phyloP scores from a whole-genome alignment of 495 filamentous ascomycete species.

The Talaromyces thailandensis region DNA sequence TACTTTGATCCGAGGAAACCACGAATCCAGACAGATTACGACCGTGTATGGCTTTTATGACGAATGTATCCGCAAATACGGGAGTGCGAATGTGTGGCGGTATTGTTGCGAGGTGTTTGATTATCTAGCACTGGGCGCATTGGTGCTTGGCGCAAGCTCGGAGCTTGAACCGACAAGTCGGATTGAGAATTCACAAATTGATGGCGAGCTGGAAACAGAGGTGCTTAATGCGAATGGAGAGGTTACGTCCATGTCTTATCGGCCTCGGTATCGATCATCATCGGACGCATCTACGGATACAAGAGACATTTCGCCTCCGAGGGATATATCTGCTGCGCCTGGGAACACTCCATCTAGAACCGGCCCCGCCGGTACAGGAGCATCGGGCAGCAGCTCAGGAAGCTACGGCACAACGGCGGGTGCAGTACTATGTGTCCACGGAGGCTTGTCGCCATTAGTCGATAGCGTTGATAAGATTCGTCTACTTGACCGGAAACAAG shows the following conservation, averaged over 20 bases:
- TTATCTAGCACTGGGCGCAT: constrained; percentile 89
- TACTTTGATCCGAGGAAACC: constrained; percentile 92
- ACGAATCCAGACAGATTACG: constrained; percentile 96
- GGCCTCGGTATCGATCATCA: constrained; percentile 31
- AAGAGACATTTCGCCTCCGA: constrained; percentile 32
- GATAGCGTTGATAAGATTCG: constrained; percentile 95
- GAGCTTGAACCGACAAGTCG: constrained; percentile 45
- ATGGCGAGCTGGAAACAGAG: constrained; percentile 82
- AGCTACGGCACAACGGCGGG: constrained; percentile 56
- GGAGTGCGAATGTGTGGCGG: constrained; percentile 93
- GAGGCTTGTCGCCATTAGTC: constrained; percentile 82
- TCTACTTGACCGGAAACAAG: constrained; percentile 90
- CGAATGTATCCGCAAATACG: constrained; percentile 95
- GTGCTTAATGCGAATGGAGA: constrained; percentile 75
- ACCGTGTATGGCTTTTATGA: constrained; percentile 99
- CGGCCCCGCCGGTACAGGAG: constrained; percentile 72
- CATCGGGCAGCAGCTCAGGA: constrained; percentile 56
- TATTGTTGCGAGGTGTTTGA: constrained; percentile 99
- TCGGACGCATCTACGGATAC: constrained; percentile 27
- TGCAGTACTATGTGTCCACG: constrained; percentile 91
- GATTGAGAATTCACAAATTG: constrained; percentile 38
- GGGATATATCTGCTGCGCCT: constrained; percentile 36
- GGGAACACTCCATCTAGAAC: constrained; percentile 34
- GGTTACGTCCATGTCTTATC: constrained; percentile 62
- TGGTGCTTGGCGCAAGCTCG: constrained; percentile 82